These are phyloP conservation scores for Coniochaeta pulveracea DNA, from an alignment of 2,329 filamentous ascomycete genomes.

Conservation along the genomic window DNA sequence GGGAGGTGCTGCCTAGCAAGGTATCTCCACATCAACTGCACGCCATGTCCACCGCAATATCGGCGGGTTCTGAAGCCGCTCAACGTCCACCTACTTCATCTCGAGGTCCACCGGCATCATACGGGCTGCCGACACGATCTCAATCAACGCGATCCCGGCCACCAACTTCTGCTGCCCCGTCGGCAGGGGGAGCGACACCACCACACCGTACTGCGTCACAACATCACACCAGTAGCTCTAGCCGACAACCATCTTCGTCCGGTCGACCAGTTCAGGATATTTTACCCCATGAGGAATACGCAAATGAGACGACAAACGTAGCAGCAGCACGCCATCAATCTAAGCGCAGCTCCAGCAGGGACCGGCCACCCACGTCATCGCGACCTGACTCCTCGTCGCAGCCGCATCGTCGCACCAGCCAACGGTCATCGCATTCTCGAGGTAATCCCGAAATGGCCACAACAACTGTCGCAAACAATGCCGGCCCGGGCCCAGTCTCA, in stretches of 20 bases:
- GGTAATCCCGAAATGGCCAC: constrained; percentile 34
- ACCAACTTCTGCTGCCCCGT: constrained; percentile 10
- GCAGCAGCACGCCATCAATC: constrained; percentile 33
- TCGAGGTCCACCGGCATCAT: constrained; percentile 16
- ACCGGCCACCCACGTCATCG: constrained; percentile 39
- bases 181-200: constrained; percentile 14
- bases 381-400: constrained; percentile 28
- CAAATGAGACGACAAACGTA: constrained; percentile 48
- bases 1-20: not conserved
- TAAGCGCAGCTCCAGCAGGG: constrained; percentile 55
- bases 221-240: constrained; percentile 12
- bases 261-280: constrained; percentile 30
- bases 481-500: constrained; percentile 37
- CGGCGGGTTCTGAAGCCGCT: constrained; percentile 18
- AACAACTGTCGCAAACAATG: constrained; percentile 39
- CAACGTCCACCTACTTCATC: constrained; percentile 18
- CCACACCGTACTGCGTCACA: constrained; percentile 14
- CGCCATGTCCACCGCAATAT: constrained; percentile 23
- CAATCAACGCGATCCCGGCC: constrained; percentile 25
- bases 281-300: constrained; percentile 56
- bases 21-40: constrained; percentile 6
- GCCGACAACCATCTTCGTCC: constrained; percentile 20
- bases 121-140: constrained; percentile 17
- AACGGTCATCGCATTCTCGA: constrained; percentile 8
- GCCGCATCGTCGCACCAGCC: constrained; percentile 15